A percentile compares a stretch with the other conserved stretches of the same genome.
These are phyloP conservation scores for Hygrocybe punicea DNA, from an alignment of 768 basidiomycete species.

Conservation along the genomic window DNA sequence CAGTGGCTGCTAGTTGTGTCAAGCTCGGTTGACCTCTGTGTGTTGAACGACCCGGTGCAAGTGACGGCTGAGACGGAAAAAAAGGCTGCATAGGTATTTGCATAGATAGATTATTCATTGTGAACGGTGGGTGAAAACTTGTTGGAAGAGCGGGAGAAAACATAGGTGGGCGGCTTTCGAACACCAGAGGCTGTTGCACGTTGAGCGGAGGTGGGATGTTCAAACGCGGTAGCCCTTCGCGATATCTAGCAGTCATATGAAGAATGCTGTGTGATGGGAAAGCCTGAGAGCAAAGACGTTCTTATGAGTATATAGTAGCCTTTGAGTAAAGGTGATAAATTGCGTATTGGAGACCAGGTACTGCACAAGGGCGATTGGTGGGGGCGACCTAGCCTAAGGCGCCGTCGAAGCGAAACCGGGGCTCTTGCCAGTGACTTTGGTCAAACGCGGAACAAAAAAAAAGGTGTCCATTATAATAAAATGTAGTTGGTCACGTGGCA, in stretches of 20 bases:
- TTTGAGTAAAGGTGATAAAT: too few species aligned
- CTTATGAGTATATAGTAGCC: too few species aligned
- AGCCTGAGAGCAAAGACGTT: too few species aligned
- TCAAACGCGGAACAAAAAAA: too few species aligned
- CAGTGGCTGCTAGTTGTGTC: conserved; percentile 58
- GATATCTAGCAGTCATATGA: conserved; percentile 39
- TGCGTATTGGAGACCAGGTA: too few species aligned
- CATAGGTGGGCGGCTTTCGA: conserved; percentile 44
- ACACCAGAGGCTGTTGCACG: conserved; percentile 53
- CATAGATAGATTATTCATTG: conserved; percentile 42
- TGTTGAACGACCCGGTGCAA: conserved; percentile 49
- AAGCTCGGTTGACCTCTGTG: conserved; percentile 66
- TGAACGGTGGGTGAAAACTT: conserved; percentile 55
- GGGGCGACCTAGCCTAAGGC: too few species aligned
- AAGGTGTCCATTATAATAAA: too few species aligned
- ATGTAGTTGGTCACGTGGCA: too few species aligned
- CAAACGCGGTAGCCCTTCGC: conserved; percentile 55
- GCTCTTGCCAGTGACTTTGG: too few species aligned
- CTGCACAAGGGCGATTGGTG: too few species aligned
- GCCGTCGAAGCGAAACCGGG: too few species aligned
- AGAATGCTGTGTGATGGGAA: not conserved
- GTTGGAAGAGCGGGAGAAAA: conserved; percentile 67
- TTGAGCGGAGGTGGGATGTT: conserved; percentile 52
- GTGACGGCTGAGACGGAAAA: conserved; percentile 51
- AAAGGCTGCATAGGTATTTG: conserved; percentile 76